These are phyloP conservation scores for Plenodomus lindquistii DNA, from an alignment of 2,329 filamentous ascomycete species.

Conservation along the genomic window DNA sequence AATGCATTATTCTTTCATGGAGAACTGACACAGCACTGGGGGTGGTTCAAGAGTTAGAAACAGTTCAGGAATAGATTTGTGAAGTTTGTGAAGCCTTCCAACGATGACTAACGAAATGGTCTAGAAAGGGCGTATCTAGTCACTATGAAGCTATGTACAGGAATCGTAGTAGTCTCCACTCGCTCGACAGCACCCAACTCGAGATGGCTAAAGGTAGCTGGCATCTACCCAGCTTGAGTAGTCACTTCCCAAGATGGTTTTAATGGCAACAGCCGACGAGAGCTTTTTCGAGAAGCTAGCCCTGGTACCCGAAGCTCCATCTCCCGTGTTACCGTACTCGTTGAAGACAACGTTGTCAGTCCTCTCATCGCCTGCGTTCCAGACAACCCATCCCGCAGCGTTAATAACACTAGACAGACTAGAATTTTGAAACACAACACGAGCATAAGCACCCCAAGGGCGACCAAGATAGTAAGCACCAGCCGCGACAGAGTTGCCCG, in stretches of 20 bases:
- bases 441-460: conserved; percentile 57
- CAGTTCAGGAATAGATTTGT: too few species aligned
- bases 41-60: too few species aligned
- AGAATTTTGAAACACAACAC: conserved; percentile 58
- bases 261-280: conserved; percentile 48
- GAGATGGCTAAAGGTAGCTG: conserved; percentile 24
- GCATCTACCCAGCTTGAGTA: conserved; percentile 39
- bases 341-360: conserved; percentile 60
- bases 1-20: too few species aligned
- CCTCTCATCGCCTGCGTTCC: conserved; percentile 55
- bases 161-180: not conserved
- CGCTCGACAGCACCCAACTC: too few species aligned
- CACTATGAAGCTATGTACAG: conserved; percentile 7
- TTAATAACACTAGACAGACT: conserved; percentile 61
- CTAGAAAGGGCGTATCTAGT: too few species aligned
- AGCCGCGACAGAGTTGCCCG: conserved; percentile 41
- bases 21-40: too few species aligned
- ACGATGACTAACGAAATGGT: too few species aligned
- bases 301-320: conserved; percentile 58
- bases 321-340: conserved; percentile 64
- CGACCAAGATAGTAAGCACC: conserved; percentile 57
- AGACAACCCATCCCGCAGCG: conserved; percentile 60
- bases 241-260: conserved; percentile 49
- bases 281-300: conserved; percentile 54
- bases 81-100: too few species aligned